phyloP scores from a whole-genome alignment of 768 basidiomycete species.

The Xerocomus brunneocitrinus region DNA sequence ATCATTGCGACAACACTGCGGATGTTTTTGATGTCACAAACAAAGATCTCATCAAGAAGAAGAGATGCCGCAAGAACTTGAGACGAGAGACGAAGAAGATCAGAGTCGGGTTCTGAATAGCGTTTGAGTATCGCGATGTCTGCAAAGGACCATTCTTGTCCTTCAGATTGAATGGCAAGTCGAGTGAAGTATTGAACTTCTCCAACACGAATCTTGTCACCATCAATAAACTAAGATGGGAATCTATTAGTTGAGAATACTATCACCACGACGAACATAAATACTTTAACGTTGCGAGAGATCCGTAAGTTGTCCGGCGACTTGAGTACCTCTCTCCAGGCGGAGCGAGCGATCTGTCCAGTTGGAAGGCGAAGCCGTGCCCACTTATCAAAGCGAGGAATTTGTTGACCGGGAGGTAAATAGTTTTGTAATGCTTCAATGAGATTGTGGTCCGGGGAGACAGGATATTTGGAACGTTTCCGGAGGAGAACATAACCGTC shows the following conservation, averaged over 20 bases:
- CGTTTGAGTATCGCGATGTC: constrained; percentile 17
- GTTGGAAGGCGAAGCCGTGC: constrained; percentile 20
- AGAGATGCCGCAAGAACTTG: constrained; percentile 18
- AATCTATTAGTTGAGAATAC: too few relatives aligned
- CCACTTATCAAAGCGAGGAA: background rate
- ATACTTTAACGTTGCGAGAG: too few relatives aligned
- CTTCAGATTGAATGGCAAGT: background rate
- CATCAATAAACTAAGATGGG: too few relatives aligned
- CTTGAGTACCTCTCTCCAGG: constrained; percentile 2
- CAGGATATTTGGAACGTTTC: background rate
- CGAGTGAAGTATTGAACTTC: constrained; percentile 20
- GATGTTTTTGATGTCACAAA: constrained; percentile 16
- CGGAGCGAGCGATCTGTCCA: constrained; percentile 19
- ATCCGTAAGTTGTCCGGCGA: background rate
- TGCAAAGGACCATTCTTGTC: background rate
- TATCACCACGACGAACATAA: too few relatives aligned
- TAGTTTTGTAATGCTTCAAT: background rate
- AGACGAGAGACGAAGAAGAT: constrained; percentile 14
- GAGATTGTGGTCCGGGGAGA: background rate
- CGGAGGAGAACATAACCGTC: background rate
- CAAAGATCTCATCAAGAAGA: constrained; percentile 10
- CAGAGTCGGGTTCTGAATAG: constrained; percentile 16
- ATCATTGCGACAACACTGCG: constrained; percentile 25
- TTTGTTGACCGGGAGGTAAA: background rate
- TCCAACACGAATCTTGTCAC: constrained; percentile 10